These are phyloP conservation scores for Hexamita inflata DNA, from an alignment of 208 protist species.

Conservation along the genomic window DNA sequence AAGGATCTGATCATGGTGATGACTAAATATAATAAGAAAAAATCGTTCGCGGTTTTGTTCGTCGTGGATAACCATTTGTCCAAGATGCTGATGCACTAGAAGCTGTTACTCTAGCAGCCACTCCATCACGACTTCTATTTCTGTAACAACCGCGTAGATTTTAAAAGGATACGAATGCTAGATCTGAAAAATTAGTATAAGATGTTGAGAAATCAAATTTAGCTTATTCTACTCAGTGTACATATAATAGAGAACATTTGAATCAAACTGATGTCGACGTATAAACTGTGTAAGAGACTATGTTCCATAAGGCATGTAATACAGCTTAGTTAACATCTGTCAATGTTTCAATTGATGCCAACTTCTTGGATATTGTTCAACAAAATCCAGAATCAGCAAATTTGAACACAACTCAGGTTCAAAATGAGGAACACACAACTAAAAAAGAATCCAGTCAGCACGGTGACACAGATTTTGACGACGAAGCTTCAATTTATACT, in stretches of 20 bases:
- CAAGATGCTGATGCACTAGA: not conserved
- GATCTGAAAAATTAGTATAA: not conserved
- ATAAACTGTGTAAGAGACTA: not conserved
- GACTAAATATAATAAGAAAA: too few relatives aligned
- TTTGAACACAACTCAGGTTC: not conserved
- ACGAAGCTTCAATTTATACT: not conserved
- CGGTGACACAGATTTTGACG: not conserved
- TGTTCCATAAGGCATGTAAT: not conserved
- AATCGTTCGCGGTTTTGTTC: not conserved
- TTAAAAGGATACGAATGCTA: not conserved
- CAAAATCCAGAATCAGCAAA: not conserved
- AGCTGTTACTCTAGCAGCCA: constrained; percentile 2
- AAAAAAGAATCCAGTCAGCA: not conserved
- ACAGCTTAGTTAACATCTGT: not conserved
- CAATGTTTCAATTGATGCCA: not conserved
- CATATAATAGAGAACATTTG: not conserved
- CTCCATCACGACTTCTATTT: not conserved
- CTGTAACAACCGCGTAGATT: not conserved
- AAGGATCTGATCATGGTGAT: too few relatives aligned
- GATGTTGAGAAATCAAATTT: not conserved
- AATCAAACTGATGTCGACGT: not conserved
- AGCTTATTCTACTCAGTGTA: not conserved
- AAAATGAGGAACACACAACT: not conserved
- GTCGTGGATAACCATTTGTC: constrained; percentile 1
- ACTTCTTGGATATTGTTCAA: not conserved